Conservation (phyloP, 2,329 filamentous ascomycete genomes). For the Ophiocordyceps unilateralis region DNA sequence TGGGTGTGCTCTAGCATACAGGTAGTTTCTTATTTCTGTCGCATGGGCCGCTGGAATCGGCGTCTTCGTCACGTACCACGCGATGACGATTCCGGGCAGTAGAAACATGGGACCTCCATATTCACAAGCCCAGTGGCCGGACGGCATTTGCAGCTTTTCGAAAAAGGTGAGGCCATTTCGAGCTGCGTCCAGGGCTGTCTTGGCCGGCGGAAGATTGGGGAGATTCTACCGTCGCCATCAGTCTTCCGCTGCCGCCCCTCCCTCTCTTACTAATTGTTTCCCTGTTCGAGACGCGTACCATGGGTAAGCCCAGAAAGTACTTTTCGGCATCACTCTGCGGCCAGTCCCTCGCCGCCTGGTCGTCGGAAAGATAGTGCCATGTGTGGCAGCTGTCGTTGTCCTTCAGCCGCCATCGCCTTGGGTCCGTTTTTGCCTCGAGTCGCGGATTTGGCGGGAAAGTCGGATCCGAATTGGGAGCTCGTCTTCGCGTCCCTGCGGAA, state of each 20-base stretch:
- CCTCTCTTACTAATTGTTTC: background rate
- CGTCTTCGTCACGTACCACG: constrained; percentile 80
- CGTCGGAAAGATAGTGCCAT: constrained; percentile 79
- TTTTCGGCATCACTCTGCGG: constrained; percentile 82
- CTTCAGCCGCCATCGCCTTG: constrained; percentile 64
- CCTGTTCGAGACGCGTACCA: constrained; percentile 31
- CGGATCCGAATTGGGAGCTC: constrained; percentile 20
- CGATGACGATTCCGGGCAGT: constrained; percentile 66
- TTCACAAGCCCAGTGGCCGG: constrained; percentile 92
- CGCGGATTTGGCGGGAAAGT: constrained; percentile 26
- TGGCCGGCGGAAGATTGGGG: constrained; percentile 52
- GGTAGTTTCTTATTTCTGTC: constrained; percentile 82
- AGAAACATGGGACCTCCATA: constrained; percentile 97
- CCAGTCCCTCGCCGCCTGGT: constrained; percentile 55
- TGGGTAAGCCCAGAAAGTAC: constrained; percentile 65
- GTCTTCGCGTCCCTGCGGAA: constrained; percentile 22
- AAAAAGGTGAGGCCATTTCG: constrained; percentile 78
- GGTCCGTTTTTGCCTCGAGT: constrained; percentile 51
- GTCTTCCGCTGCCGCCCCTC: background rate
- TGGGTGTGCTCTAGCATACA: constrained; percentile 69
- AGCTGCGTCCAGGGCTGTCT: constrained; percentile 59
- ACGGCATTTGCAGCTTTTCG: constrained; percentile 70
- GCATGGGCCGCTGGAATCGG: constrained; percentile 65
- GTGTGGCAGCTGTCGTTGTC: constrained; percentile 76
- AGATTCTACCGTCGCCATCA: constrained; percentile 37